These are phyloP conservation scores for Clarireedia hainanense DNA, from an alignment of 2,329 filamentous ascomycete genomes.

Conservation along the genomic window DNA sequence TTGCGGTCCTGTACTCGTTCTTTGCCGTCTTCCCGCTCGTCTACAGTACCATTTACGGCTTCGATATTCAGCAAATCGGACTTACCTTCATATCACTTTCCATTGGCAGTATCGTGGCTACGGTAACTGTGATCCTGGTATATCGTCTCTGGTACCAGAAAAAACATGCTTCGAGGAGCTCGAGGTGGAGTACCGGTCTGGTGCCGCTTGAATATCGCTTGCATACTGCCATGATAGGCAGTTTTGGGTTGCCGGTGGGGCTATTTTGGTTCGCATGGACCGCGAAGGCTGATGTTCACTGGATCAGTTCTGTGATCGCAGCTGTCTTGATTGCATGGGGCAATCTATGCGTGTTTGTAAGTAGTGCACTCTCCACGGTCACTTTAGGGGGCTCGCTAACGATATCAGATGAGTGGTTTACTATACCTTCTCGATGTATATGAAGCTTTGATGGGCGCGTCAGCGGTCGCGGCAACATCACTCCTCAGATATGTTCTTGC, in stretches of 20 bases:
- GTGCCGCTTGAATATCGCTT: background rate
- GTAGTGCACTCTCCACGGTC: background rate
- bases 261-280: constrained; percentile 56
- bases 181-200: constrained; percentile 31
- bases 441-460: constrained; percentile 45
- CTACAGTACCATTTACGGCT: constrained; percentile 51
- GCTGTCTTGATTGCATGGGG: constrained; percentile 51
- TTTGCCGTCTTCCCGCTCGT: constrained; percentile 53
- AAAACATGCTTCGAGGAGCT: constrained; percentile 38
- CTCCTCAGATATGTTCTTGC: constrained; percentile 48
- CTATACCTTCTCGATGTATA: constrained; percentile 50
- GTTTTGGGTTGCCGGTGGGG: constrained; percentile 39
- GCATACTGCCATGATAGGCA: constrained; percentile 30
- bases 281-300: constrained; percentile 34
- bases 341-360: constrained; percentile 46
- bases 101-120: constrained; percentile 29
- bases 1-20: too few relatives aligned
- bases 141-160: constrained; percentile 13
- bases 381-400: background rate
- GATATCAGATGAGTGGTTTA: constrained; percentile 29
- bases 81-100: constrained; percentile 28
- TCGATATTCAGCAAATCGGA: constrained; percentile 38
- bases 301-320: constrained; percentile 42
- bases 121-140: background rate
- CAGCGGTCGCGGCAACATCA: constrained; percentile 51